Base-by-base conservation (phyloP, 108 stramenopile genomes). In the Craspedostauros australis region DNA sequence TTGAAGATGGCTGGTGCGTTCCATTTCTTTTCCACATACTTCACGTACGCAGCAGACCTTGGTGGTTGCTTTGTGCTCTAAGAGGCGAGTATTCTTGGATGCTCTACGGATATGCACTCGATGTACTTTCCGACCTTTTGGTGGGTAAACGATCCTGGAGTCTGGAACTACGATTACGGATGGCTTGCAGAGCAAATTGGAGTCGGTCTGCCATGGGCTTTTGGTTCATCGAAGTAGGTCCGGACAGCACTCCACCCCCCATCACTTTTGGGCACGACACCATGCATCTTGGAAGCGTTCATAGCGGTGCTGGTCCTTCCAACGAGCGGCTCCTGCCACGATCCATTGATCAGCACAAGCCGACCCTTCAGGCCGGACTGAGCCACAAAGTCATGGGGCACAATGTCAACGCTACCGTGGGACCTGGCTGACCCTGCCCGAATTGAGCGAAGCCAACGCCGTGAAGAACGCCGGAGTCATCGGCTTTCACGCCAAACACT, bases 361-460 rank as follows among this genome's bases (percentile, higher is more conserved):
- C n/a, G 11, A 70, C 83, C 56, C 86, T 82, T 1, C 67, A 57
- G 24, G 65, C 44, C 23, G 86, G 86, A 0, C 14, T 87, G 1
- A 82, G 86, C 29, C 86, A 88, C 32, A 44, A 42, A 38, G 82
- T 85, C 24, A 81, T 94, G 44, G 93, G 93, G 2, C 12, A 43
- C 27, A 88, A 49, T 4, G 75, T 94, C 24, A 27, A 70, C 20
- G 84, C 39, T 78, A 80, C n/a, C 36, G 56, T 15, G 73, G 77
- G 19, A 86, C 84, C 8, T 81, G 77, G 77, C 42, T 52, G 37
- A 78, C 78, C 30, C 36, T 86, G 3, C 70, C 74, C 0, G 78
- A 86, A 36, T 54, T 82, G 24, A 71, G 77, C n/a, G 52, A 63
- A 20, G 32, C 60, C 7, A 88, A 88, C 16, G 20, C 79, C 18